Conservation (phyloP, 495 filamentous ascomycete genomes). For the Symbiotaphrina buchneri region DNA sequence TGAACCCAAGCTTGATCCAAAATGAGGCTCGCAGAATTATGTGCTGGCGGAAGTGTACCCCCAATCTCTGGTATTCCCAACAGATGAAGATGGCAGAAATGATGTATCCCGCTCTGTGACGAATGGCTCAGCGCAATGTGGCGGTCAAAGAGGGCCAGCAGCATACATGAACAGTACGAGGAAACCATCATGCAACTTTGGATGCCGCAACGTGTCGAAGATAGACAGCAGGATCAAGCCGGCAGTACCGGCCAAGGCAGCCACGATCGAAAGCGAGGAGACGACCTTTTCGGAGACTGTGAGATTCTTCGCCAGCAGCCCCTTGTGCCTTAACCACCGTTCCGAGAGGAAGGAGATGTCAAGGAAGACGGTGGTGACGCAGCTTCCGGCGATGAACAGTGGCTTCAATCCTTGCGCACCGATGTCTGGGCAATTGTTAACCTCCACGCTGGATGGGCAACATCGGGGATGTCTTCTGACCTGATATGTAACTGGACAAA, state of each 20-base stretch:
- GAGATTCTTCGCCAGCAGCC: slow-evolving; percentile 48
- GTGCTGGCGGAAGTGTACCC: slow-evolving; percentile 16
- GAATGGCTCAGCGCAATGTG: not conserved
- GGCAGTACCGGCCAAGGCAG: slow-evolving; percentile 49
- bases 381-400: slow-evolving; percentile 64
- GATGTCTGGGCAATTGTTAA: slow-evolving; percentile 46
- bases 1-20: slow-evolving; percentile 24
- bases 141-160: slow-evolving; percentile 4
- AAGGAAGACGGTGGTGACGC: slow-evolving; percentile 61
- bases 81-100: slow-evolving; percentile 22
- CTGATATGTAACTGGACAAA: slow-evolving; percentile 10
- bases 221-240: slow-evolving; percentile 65
- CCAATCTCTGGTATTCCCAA: slow-evolving; percentile 20
- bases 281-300: slow-evolving; percentile 44
- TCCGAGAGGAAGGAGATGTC: slow-evolving; percentile 64
- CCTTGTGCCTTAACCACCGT: slow-evolving; percentile 59
- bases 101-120: slow-evolving; percentile 14
- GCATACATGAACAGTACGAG: slow-evolving; percentile 34
- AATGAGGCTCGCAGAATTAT: slow-evolving; percentile 15
- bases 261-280: slow-evolving; percentile 42
- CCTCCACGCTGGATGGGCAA: not conserved
- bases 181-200: slow-evolving; percentile 48
- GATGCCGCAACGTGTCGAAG: slow-evolving; percentile 57
- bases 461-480: not conserved
- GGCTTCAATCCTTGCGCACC: slow-evolving; percentile 58